phyloP scores from a whole-genome alignment of 495 filamentous ascomycete species.

The Copromyces sp. region DNA sequence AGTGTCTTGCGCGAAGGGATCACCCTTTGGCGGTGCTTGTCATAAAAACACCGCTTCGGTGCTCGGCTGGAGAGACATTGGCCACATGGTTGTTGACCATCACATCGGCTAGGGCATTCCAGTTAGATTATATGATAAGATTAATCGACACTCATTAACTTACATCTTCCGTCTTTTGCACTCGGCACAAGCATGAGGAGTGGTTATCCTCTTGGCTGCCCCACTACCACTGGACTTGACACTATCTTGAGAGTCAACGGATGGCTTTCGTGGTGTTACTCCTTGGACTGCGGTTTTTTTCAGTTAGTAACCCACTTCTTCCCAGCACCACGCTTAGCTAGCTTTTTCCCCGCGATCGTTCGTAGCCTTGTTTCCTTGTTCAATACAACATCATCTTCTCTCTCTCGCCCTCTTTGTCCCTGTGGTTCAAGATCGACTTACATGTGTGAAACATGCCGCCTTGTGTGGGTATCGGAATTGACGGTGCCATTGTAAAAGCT shows the following conservation, averaged over 20 bases:
- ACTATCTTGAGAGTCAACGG: constrained; percentile 36
- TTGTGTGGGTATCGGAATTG: constrained; percentile 38
- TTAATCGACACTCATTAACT: constrained; percentile 1
- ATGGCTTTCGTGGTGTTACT: constrained; percentile 37
- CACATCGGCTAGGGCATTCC: constrained; percentile 33
- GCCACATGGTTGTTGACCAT: constrained; percentile 48
- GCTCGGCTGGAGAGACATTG: constrained; percentile 48
- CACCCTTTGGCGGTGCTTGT: constrained; percentile 49
- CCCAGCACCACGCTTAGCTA: no score
- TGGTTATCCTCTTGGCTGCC: constrained; percentile 41
- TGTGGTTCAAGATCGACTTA: no score
- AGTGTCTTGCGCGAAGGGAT: constrained; percentile 50
- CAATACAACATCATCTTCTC: no score
- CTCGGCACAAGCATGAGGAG: constrained; percentile 48
- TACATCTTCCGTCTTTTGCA: constrained; percentile 52
- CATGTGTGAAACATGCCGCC: constrained; percentile 46
- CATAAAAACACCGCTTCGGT: constrained; percentile 49
- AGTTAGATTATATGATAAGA: constrained; percentile 16
- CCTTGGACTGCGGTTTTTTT: constrained; percentile 26
- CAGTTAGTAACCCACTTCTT: no score
- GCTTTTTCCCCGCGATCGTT: no score
- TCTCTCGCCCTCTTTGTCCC: no score
- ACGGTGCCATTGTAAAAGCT: constrained; percentile 34
- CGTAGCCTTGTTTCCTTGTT: no score
- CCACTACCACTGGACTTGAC: constrained; percentile 30